Base-by-base conservation (phyloP, 2,329 filamentous ascomycete species). In the Ophiosphaerella herpotricha region DNA sequence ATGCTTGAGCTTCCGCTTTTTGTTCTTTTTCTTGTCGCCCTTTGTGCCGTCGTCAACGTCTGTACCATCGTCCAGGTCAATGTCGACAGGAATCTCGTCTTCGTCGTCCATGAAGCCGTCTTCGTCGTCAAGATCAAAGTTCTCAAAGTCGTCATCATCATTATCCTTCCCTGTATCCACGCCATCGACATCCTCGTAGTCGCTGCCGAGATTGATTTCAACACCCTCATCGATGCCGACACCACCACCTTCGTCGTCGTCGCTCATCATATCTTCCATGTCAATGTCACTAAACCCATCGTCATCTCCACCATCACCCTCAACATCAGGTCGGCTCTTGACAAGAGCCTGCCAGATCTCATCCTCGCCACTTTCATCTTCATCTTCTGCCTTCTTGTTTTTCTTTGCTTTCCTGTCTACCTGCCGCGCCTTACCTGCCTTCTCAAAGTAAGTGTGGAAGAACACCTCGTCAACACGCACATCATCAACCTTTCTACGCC, bases 371-470 rank as follows among this genome's bases (percentile, higher is more conserved):
- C 80, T 83, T 48, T 86, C 85, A 51, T 71, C 73, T 46, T 73
- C 72, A 41, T 70, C 64, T 50, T 67, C 68, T 4, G 67, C 78
- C 16, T 75, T 69, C 47, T 74, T 75, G 41, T 78, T 78, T 64
- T 80, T 82, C 58, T 80, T 78, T 43, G 77, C 75, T 71, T 83
- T 81, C 75, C 82, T 83, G 62, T 81, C 80, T 63, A 79, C 81
- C 54, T 71, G 71, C 65, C 81, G 80, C 60, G 79, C 75, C 57
- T 80, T 81, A 41, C 79, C 82, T 9, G 78, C 76, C 68, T 87
- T 83, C 48, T 85, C 87, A 76, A 99, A 99, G 83, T 99, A 99
- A 60, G 91, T 87, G 74, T 99, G 94, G 84, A 99, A 99, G 84
- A 99, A 99, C 34, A 91, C 89, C 70, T 99, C 94, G 59, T 99